Evolutionary conservation across 345 rosid genomes (phyloP), one percentile per base, ranked within the genome.

Genomic region (Erucastrum elatum): DNA sequence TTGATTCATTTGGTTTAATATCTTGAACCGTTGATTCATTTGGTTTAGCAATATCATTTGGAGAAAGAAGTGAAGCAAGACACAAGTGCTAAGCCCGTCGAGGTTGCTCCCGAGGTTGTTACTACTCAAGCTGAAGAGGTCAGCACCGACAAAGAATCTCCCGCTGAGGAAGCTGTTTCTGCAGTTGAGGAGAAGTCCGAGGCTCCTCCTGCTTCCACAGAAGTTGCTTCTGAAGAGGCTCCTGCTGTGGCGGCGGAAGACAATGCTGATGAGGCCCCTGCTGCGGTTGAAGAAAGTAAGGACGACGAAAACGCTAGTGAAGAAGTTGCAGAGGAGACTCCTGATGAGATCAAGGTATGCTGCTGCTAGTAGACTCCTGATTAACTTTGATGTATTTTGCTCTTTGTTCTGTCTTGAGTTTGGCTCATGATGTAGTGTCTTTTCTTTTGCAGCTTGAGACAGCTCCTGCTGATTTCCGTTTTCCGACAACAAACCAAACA

Each of bases 401-500:
- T 21, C 21, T 21, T 8, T 17, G 16, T 51, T 51, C 3, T 53
- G 39, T 66, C 35, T 53, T 0, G 30, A 35, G 56, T 64, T 27
- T 10, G 74, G 56, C n/a, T 84, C 70, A 16, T 84, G 55, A 39
- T 77, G 21, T 82, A 49, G 65, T 39, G 80, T 66, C n/a, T 12
- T 56, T 68, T 25, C 4, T 4, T 71, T 3, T 71, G 4, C 86
- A 95, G 99, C 88, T 95, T 75, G 98, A 93, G 88, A 95, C 98
- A 11, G 99, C 99, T 76, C 98, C 98, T 2, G 98, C 97, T 59
- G 99, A 95, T 87, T 93, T 88, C 80, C 99, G 99, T 70, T 95
- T 95, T 75, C 99, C 99, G 21, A 95, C 99, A 49, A 95, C 99
- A 31, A 95, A 95, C 86, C 99, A 95, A 83, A 90, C 98, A 30